Percentiles rank a stretch among this genome's conserved stretches.
Conservation (phyloP, 805 yeast genomes). For the Myxozyma sirexii region DNA sequence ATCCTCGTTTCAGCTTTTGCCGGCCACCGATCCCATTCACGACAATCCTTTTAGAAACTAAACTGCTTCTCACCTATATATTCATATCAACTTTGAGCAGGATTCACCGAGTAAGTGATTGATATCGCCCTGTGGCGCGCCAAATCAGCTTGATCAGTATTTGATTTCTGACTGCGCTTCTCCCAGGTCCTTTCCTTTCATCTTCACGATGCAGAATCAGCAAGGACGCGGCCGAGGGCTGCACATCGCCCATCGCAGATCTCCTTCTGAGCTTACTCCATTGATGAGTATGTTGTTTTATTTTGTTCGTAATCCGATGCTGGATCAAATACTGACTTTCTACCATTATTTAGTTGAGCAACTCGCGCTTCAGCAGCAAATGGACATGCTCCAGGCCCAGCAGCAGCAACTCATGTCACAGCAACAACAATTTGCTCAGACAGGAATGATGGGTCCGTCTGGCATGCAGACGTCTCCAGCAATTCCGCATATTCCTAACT, state of each 20-base stretch:
- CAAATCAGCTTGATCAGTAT: neutral
- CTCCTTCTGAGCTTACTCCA: slow-evolving; percentile 93
- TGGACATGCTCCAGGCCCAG: slow-evolving; percentile 88
- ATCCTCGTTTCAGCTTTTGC: neutral
- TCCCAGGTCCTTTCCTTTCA: neutral
- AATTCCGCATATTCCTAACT: slow-evolving; percentile 19
- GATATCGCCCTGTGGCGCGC: neutral
- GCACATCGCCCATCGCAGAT: slow-evolving; percentile 94
- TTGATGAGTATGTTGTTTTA: slow-evolving; percentile 63
- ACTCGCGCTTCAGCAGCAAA: slow-evolving; percentile 77
- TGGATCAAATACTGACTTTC: neutral
- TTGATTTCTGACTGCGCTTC: neutral
- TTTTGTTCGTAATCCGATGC: neutral
- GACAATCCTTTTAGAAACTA: neutral
- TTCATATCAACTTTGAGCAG: neutral
- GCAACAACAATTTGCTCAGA: slow-evolving; percentile 52
- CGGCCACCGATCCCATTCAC: neutral
- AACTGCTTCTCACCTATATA: neutral
- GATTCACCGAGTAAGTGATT: neutral
- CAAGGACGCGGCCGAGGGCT: slow-evolving; percentile 52
- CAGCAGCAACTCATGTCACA: slow-evolving; percentile 82
- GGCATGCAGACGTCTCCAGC: slow-evolving; percentile 16
- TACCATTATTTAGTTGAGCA: slow-evolving; percentile 61
- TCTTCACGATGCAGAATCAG: slow-evolving; percentile 29
- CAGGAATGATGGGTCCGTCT: slow-evolving; percentile 37